Evolutionary conservation across 345 rosid species (phyloP).

Genomic region (Pelargonium nanum): DNA sequence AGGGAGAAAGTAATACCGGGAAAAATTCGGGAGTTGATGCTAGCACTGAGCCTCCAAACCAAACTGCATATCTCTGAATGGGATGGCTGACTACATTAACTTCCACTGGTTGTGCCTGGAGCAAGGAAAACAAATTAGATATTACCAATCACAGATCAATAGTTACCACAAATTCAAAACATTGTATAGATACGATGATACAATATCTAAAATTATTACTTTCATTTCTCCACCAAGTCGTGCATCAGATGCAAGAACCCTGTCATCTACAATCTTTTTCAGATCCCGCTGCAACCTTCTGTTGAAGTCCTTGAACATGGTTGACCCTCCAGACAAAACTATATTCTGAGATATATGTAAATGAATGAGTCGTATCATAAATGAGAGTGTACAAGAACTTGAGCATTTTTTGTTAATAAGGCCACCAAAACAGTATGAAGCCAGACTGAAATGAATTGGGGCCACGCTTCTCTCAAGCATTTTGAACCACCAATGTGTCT

Average conservation of each 20-base stretch:
- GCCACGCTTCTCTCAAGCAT: neutral
- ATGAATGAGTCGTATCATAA: neutral
- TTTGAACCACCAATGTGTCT: neutral
- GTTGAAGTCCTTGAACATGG: conserved; percentile 97
- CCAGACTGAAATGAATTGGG: neutral
- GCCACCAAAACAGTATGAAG: neutral
- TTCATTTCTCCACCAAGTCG: conserved; percentile 63
- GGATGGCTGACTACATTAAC: conserved; percentile 95
- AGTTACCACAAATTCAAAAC: neutral
- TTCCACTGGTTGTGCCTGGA: conserved; percentile 83
- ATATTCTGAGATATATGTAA: conserved; percentile 47
- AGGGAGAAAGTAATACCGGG: conserved; percentile 33
- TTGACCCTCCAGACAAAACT: conserved; percentile 95
- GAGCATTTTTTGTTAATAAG: neutral
- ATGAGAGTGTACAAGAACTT: too few relatives aligned
- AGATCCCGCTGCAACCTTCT: conserved; percentile 94
- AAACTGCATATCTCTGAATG: conserved; percentile 90
- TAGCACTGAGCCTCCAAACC: conserved; percentile 99
- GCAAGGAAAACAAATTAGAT: neutral
- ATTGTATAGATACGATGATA: neutral
- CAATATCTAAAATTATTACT: conserved; percentile 25
- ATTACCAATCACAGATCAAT: neutral
- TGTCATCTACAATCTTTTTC: conserved; percentile 89
- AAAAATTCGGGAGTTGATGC: conserved; percentile 97
- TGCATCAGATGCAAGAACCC: conserved; percentile 75